These are phyloP conservation scores for Ganoderma lingzhi DNA, from an alignment of 1,284 basidiomycete species.

Conservation along the genomic window DNA sequence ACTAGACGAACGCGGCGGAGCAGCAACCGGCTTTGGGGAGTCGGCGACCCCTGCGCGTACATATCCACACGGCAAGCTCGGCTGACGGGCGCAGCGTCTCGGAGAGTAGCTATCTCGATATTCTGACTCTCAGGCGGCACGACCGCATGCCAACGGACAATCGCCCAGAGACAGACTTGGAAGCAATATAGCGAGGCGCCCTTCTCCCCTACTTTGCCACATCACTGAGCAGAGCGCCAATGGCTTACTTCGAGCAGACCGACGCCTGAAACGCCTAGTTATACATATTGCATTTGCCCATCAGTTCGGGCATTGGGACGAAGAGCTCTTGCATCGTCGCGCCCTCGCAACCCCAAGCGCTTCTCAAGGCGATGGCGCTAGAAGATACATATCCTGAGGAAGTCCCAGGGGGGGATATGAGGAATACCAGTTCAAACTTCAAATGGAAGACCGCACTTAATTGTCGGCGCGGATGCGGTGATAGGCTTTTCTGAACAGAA, in stretches of 20 bases:
- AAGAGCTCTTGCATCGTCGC: neutral
- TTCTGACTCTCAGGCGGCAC: neutral
- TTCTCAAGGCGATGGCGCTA: constrained; percentile 4
- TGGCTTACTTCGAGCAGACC: neutral
- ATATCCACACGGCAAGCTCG: neutral
- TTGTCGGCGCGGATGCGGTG: constrained; percentile 8
- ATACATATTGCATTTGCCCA: neutral
- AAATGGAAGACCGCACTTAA: constrained; percentile 8
- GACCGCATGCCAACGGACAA: constrained; percentile 9
- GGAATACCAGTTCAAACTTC: constrained; percentile 8
- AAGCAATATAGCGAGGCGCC: neutral
- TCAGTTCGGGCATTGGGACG: neutral
- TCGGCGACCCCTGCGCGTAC: constrained; percentile 4
- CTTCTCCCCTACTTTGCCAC: neutral
- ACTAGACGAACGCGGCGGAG: constrained; percentile 7
- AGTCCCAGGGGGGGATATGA: neutral
- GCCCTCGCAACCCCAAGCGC: constrained; percentile 5
- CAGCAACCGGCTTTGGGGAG: constrained; percentile 5
- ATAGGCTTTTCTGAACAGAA: constrained; percentile 14
- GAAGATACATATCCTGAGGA: constrained; percentile 2
- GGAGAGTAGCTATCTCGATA: constrained; percentile 10
- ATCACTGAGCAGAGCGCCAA: neutral
- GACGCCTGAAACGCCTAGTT: neutral
- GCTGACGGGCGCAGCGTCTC: neutral
- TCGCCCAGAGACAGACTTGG: neutral